Percentiles rank a stretch among this genome's conserved stretches.
These are phyloP conservation scores for Hanseniaspora clermontiae DNA, from an alignment of 805 yeast species.

Conservation along the genomic window DNA sequence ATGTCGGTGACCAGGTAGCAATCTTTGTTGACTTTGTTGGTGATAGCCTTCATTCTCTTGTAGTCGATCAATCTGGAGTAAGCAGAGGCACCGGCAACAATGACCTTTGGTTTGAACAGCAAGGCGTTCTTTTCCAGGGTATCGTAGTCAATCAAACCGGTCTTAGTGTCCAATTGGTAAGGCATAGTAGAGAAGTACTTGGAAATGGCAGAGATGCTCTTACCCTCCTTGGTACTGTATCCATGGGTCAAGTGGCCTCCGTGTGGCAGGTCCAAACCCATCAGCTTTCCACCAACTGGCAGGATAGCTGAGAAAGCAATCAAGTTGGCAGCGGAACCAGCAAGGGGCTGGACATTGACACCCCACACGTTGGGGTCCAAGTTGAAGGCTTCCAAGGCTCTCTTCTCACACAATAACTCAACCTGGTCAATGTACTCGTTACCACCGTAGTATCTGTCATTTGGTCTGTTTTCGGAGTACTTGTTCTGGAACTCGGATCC, in stretches of 20 bases:
- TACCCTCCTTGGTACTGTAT: slow-evolving; percentile 58
- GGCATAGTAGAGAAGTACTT: slow-evolving; percentile 98
- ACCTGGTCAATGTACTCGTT: slow-evolving; percentile 87
- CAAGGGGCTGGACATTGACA: slow-evolving; percentile 87
- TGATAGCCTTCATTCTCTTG: slow-evolving; percentile 77
- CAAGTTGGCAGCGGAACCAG: slow-evolving; percentile 95
- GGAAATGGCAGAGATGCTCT: slow-evolving; percentile 82
- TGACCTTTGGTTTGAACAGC: slow-evolving; percentile 84
- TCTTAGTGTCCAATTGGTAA: slow-evolving; percentile 70
- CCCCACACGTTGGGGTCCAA: slow-evolving; percentile 83
- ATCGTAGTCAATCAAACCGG: slow-evolving; percentile 90
- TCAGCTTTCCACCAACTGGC: slow-evolving; percentile 81
- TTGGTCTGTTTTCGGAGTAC: slow-evolving; percentile 97
- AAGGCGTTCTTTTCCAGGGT: slow-evolving; percentile 67
- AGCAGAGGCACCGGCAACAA: slow-evolving; percentile 96
- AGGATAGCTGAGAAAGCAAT: slow-evolving; percentile 81
- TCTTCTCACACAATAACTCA: slow-evolving; percentile 76
- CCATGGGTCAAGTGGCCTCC: slow-evolving; percentile 98
- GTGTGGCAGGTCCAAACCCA: slow-evolving; percentile 96
- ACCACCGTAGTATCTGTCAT: slow-evolving; percentile 96
- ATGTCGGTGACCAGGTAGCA: slow-evolving; percentile 87
- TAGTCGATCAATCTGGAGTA: slow-evolving; percentile 85
- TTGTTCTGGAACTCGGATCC: slow-evolving; percentile 97
- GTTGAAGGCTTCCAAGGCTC: slow-evolving; percentile 77
- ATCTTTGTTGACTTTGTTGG: slow-evolving; percentile 62